Evolutionary conservation across 2,329 filamentous ascomycete species (phyloP), one percentile per base, ranked within the genome.

Genomic region (Phoma herbarum): DNA sequence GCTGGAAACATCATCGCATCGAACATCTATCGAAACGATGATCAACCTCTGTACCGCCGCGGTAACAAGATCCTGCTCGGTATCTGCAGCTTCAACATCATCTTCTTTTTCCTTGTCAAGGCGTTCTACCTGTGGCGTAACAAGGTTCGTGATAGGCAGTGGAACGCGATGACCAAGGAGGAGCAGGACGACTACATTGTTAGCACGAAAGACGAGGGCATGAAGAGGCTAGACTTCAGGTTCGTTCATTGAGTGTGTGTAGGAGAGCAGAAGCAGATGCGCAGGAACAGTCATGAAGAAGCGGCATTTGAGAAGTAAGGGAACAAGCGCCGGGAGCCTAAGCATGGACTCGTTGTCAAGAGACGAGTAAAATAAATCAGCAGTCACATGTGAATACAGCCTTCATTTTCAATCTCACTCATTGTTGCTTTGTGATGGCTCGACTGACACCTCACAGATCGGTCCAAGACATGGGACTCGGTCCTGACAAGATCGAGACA

Each of bases 11-110:
- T 83, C 35, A 79, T 82, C 39, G 75, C 75, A 4, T 76, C 77
- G 0, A 81, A 84, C 49, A 82, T 84, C 47, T 84, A 84, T 66
- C 78, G 82, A 20, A 70, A 77, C 28, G 63, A 57, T 76, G 83
- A 84, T 47, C 72, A 74, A 51, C 82, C 81, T 1, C 70, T 77
- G 8, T 83, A 81, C 52, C 72, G 76, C 7, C 74, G 78, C 0
- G 80, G 80, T 2, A 82, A 82, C 50, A 64, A 61, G 59, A 66
- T 66, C 50, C 57, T 80, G 16, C 60, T 78, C 4, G 70, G 57
- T 23, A 72, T 79, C 31, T 73, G 69, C 44, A 61, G 66, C 7
- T 59, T 65, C 10, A 75, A 73, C 20, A 75, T 79, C 25, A 59
- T 72, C 9, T 46, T 76, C 16, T 78, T 76, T 59, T 57, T 73